Conservation (phyloP, 768 basidiomycete species). For the Panellus pusillus region DNA sequence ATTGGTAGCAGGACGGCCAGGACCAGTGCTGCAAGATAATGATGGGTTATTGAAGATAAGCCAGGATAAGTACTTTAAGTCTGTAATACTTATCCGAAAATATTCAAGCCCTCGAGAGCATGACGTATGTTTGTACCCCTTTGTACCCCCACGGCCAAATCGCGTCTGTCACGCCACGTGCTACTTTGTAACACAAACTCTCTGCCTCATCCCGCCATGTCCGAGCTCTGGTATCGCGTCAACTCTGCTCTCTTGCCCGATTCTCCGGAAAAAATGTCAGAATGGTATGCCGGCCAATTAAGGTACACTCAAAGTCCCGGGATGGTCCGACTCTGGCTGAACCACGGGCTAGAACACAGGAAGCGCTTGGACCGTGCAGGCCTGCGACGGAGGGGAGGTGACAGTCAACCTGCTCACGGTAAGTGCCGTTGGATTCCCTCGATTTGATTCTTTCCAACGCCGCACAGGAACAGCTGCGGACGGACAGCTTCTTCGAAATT, state of each 20-base stretch:
- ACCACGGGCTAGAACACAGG: neutral
- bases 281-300: conserved; percentile 7
- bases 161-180: too few relatives aligned
- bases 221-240: neutral
- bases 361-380: conserved; percentile 6
- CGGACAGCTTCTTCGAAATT: conserved; percentile 8
- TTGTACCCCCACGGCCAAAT: too few relatives aligned
- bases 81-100: too few relatives aligned
- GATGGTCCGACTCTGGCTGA: neutral
- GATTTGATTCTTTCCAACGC: too few relatives aligned
- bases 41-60: too few relatives aligned
- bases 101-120: too few relatives aligned
- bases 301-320: neutral
- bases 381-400: conserved; percentile 14
- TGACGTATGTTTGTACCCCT: too few relatives aligned
- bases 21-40: too few relatives aligned
- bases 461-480: neutral
- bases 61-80: too few relatives aligned
- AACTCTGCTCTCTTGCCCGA: conserved; percentile 13
- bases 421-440: neutral
- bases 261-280: conserved; percentile 1
- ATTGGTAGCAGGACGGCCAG: too few relatives aligned
- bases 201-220: neutral
- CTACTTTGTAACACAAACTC: neutral
- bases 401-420: conserved; percentile 2